Evolutionary conservation across 352 stramenopile genomes (phyloP).

Genomic region (Phytophthora niederhauseri): DNA sequence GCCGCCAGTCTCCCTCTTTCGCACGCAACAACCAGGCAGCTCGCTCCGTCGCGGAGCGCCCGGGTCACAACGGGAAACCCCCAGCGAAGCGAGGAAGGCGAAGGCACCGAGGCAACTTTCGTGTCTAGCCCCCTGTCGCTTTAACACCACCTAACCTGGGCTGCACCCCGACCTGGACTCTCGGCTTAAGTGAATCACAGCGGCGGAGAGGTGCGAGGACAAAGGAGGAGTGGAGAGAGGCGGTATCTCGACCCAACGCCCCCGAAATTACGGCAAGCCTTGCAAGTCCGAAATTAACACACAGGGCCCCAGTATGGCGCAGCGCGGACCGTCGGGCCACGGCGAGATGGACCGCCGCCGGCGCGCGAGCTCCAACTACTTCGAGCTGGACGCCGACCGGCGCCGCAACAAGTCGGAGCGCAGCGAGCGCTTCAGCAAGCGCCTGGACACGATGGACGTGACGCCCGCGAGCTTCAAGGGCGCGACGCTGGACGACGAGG

Average conservation of each 20-base stretch:
- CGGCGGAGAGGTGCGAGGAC: neutral
- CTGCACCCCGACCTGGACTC: neutral
- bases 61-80: slow-evolving; percentile 35
- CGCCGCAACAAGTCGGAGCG: slow-evolving; percentile 77
- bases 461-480: slow-evolving; percentile 45
- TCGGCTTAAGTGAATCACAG: neutral
- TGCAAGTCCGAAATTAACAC: neutral
- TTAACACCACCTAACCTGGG: slow-evolving; percentile 6
- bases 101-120: neutral
- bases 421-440: slow-evolving; percentile 60
- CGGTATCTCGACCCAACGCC: neutral
- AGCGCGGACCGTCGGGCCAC: slow-evolving; percentile 38
- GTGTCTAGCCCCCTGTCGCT: slow-evolving; percentile 28
- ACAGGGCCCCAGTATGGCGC: slow-evolving; percentile 20
- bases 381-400: slow-evolving; percentile 77
- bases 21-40: slow-evolving; percentile 14
- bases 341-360: slow-evolving; percentile 50
- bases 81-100: slow-evolving; percentile 16
- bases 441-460: slow-evolving; percentile 67
- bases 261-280: neutral
- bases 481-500: slow-evolving; percentile 71
- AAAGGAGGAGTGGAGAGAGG: neutral
- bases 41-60: slow-evolving; percentile 10
- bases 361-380: slow-evolving; percentile 85
- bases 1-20: slow-evolving; percentile 25